Evolutionary conservation across 495 filamentous ascomycete genomes (phyloP).

Genomic region (Neurospora sp.): DNA sequence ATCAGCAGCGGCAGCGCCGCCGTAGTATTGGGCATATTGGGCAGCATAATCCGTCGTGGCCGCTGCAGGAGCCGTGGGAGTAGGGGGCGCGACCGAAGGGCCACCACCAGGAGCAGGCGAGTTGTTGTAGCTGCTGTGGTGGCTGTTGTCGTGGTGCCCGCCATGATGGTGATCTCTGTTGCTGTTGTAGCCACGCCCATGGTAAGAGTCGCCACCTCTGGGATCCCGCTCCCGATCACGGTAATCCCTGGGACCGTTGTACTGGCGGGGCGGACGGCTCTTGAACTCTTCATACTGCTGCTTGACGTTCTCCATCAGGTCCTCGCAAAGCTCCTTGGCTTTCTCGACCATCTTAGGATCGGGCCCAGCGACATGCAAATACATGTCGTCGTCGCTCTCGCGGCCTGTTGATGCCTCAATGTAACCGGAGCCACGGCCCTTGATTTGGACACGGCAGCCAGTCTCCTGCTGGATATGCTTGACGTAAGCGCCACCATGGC

Average conservation of each 20-base stretch:
- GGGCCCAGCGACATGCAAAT: constrained; percentile 85
- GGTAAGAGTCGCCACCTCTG: constrained; percentile 30
- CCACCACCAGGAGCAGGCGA: constrained; percentile 27
- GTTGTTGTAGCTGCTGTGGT: constrained; percentile 23
- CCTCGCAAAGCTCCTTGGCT: constrained; percentile 80
- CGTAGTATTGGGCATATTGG: constrained; percentile 80
- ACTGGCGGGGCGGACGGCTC: constrained; percentile 64
- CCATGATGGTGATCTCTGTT: constrained; percentile 30
- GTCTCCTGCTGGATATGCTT: constrained; percentile 97
- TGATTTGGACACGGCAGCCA: constrained; percentile 91
- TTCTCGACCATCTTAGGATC: constrained; percentile 76
- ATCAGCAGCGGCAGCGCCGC: constrained; percentile 22
- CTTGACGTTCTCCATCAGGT: constrained; percentile 72
- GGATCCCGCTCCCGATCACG: constrained; percentile 14
- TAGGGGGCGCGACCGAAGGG: constrained; percentile 23
- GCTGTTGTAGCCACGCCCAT: constrained; percentile 23
- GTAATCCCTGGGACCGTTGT: constrained; percentile 33
- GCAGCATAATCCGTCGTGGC: constrained; percentile 48
- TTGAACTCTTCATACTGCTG: constrained; percentile 86
- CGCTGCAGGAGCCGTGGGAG: constrained; percentile 27
- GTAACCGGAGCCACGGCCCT: constrained; percentile 92
- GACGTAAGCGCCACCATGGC: constrained; percentile 84
- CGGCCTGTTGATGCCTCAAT: constrained; percentile 70
- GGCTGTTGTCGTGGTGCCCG: constrained; percentile 20
- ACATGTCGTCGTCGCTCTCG: constrained; percentile 94